A percentile compares a stretch with the other conserved stretches of the same genome.
Conservation (phyloP, 495 filamentous ascomycete species). For the Hypoxylon crocopeplum region DNA sequence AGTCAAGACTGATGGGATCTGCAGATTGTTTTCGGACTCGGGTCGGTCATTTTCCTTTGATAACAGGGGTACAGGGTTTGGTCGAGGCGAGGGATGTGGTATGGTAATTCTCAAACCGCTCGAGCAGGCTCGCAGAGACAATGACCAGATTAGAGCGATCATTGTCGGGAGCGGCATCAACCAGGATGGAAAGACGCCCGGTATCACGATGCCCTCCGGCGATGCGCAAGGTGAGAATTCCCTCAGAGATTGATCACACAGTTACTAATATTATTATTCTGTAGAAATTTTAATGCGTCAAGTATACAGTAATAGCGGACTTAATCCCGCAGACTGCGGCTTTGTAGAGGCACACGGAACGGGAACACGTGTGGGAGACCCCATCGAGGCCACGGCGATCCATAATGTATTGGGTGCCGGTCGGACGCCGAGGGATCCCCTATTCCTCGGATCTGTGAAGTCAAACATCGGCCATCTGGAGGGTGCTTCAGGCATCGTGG, state of each 20-base stretch:
- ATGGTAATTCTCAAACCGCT: constrained; percentile 67
- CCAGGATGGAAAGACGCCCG: constrained; percentile 65
- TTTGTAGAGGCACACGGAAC: constrained; percentile 63
- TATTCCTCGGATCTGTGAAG: constrained; percentile 65
- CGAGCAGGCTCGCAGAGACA: constrained; percentile 61
- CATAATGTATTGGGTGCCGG: constrained; percentile 50
- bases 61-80: constrained; percentile 68
- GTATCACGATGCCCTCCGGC: constrained; percentile 64
- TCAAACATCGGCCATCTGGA: constrained; percentile 68
- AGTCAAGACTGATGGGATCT: constrained; percentile 47
- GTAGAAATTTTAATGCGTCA: constrained; percentile 53
- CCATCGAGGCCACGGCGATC: constrained; percentile 65
- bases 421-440: constrained; percentile 45
- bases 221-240: constrained; percentile 63
- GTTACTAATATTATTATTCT: constrained; percentile 19
- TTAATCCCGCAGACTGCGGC: constrained; percentile 51
- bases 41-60: constrained; percentile 68
- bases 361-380: constrained; percentile 67
- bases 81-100: constrained; percentile 67
- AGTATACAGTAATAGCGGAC: constrained; percentile 50
- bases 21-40: constrained; percentile 71
- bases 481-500: constrained; percentile 62
- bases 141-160: constrained; percentile 66
- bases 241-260: not conserved
- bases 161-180: constrained; percentile 66